These are phyloP conservation scores for Axilococcus clingmanii DNA, from an alignment of 139 green algal species.

Conservation along the genomic window DNA sequence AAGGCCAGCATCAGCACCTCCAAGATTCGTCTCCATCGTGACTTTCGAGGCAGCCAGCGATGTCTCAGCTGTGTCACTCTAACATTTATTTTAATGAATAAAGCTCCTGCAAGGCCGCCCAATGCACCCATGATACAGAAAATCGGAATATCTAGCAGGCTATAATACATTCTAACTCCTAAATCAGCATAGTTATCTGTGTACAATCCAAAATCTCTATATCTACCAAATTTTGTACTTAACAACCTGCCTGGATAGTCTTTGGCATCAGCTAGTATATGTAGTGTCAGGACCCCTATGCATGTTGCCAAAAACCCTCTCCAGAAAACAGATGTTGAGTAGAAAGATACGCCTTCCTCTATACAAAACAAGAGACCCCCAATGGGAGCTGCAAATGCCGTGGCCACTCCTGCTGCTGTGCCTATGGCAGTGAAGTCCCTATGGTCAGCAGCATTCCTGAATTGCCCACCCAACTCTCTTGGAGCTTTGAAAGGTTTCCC, in stretches of 20 bases:
- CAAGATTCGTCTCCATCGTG: conserved; percentile 16
- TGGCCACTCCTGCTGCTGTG: conserved; percentile 51
- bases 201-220: conserved; percentile 37
- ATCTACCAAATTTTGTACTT: conserved; percentile 20
- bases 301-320: conserved; percentile 57
- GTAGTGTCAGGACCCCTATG: conserved; percentile 42
- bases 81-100: too few relatives aligned
- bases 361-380: conserved; percentile 60
- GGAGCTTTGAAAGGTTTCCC: conserved; percentile 17
- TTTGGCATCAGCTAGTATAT: conserved; percentile 26
- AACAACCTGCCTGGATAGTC: conserved; percentile 20
- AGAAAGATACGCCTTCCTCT: conserved; percentile 55
- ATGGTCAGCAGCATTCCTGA: conserved; percentile 49
- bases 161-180: conserved; percentile 38
- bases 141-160: conserved; percentile 53
- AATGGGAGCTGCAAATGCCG: conserved; percentile 56
- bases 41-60: too few relatives aligned
- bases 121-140: conserved; percentile 46
- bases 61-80: too few relatives aligned
- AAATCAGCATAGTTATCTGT: conserved; percentile 40
- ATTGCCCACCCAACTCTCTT: conserved; percentile 33
- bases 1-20: conserved; percentile 45
- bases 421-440: conserved; percentile 55
- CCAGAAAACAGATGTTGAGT: conserved; percentile 49
- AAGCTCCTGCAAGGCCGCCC: conserved; percentile 28